These are phyloP conservation scores for Boletellus ananiceps DNA, from an alignment of 768 basidiomycete species.

Conservation along the genomic window DNA sequence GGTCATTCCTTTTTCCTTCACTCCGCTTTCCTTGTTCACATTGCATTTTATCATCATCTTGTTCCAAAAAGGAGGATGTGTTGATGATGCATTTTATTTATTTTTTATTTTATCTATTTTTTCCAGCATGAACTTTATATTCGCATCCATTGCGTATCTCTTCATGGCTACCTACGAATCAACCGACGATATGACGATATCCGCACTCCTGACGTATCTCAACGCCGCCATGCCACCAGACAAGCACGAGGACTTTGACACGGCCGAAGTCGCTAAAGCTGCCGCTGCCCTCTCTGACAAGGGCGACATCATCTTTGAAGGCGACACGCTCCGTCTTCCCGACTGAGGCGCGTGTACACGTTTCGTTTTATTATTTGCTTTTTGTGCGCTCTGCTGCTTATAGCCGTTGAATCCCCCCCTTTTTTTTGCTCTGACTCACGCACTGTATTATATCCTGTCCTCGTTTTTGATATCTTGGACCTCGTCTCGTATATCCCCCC, in stretches of 20 bases:
- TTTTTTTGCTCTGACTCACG: background rate
- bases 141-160: conserved; percentile 56
- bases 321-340: conserved; percentile 38
- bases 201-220: conserved; percentile 62
- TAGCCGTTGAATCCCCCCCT: too few species aligned
- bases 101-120: background rate
- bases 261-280: conserved; percentile 58
- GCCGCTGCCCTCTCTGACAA: conserved; percentile 44
- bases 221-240: conserved; percentile 74
- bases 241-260: conserved; percentile 81
- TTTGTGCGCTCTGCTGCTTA: too few species aligned
- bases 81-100: background rate
- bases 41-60: background rate
- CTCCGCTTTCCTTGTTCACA: conserved; percentile 1
- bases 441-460: conserved; percentile 14
- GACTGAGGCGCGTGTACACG: conserved; percentile 6
- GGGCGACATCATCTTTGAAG: conserved; percentile 48
- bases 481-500: background rate
- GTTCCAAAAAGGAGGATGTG: background rate
- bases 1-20: background rate
- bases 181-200: conserved; percentile 66
- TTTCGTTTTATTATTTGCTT: background rate
- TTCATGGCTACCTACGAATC: conserved; percentile 64
- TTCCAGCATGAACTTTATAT: conserved; percentile 54
- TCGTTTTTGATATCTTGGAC: conserved; percentile 25